Evolutionary conservation across 345 rosid species (phyloP), one percentile per base, ranked within the genome.

Genomic region (Dovyalis caffra): DNA sequence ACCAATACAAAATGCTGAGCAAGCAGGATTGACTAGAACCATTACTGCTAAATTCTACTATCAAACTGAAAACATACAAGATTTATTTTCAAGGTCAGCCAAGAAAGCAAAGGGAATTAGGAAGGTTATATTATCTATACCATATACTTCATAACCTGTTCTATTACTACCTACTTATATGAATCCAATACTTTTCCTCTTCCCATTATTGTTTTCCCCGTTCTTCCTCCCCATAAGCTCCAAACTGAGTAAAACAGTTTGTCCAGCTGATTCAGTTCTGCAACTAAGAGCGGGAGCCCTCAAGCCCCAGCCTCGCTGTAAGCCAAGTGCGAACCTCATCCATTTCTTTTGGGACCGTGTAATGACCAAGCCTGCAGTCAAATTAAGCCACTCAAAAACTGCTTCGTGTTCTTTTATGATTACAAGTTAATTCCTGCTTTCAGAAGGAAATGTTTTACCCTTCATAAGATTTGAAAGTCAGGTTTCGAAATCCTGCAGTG

Each of bases 271-370:
- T 67, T 56, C 66, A 53, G 20, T 32, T 68, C 51, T 61, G 31
- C 32, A 31, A n/a, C 63, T 71, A 79, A 69, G 38, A 78, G 60
- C 85, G 84, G 1, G 83, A 86, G 15, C 92, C 97, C 68, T 94
- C 93, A 1, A 94, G 98, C 61, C 93, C 89, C 65, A 91, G 83
- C 83, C 88, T 89, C 65, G 87, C 57, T 4, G 88, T 74, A 38
- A 92, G 91, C 97, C 98, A 94, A 38, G 68, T 84, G 82, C 91
- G 88, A 66, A 92, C 84, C 76, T 90, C 97, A 2, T 86, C 85
- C 97, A 91, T 94, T 78, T 94, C 97, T 73, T 82, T 87, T 3
- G 97, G 97, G n/a, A 88, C 87, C 8, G 98, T 92, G 77, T 92
- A 94, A 78, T 92, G 97, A 74, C 95, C 98, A 66, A 92, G 88